Base-by-base conservation (phyloP, 2,329 filamentous ascomycete species). In the Niveomyces coronatus region DNA sequence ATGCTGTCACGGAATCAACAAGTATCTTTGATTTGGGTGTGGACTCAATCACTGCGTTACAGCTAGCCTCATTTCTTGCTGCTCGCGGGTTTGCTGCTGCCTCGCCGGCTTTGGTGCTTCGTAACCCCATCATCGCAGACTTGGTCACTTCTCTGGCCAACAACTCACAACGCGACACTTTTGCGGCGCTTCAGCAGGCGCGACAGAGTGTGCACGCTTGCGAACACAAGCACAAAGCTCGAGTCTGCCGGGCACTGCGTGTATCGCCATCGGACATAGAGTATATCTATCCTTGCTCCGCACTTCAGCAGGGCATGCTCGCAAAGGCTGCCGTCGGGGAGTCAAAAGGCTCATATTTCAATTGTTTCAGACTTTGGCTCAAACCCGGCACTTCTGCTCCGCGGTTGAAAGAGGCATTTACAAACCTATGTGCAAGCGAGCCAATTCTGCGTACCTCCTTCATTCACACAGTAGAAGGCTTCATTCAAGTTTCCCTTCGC, bases 21-120 rank as follows among this genome's bases (percentile, higher is more conserved):
- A 94, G 77, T 43, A 74, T 94, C 14, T 94, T 91, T 48, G 85
- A 94, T 45, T 64, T 94, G 2, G 89, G 88, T 0, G 68, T 95
- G 17, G 89, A 94, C 50, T 95, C 88, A 0, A 86, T 95, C 13
- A 86, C 85, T 0, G 83, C 81, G 0, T 78, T 93, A 31, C 70
- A 76, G 7, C 69, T 95, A 20, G 70, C 82, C 1, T 67, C 71
- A 5, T 56, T 68, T 10, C 62, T 95, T 11, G 83, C 76, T 47
- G 64, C 69, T 3, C 63, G 63, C 3, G 84, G 85, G 0, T 73
- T 87, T 37, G 23, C 51, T 1, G 61, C 67, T 11, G 78, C 76
- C 0, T 76, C 73, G 7, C 72, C 85, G 1, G 76, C 82, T 0
- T 47, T 74, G 1, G 65, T 95, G 4, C 73, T 94, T 56, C 76